phyloP scores from a whole-genome alignment of 345 rosid species.

The Pistacia atlantica region DNA sequence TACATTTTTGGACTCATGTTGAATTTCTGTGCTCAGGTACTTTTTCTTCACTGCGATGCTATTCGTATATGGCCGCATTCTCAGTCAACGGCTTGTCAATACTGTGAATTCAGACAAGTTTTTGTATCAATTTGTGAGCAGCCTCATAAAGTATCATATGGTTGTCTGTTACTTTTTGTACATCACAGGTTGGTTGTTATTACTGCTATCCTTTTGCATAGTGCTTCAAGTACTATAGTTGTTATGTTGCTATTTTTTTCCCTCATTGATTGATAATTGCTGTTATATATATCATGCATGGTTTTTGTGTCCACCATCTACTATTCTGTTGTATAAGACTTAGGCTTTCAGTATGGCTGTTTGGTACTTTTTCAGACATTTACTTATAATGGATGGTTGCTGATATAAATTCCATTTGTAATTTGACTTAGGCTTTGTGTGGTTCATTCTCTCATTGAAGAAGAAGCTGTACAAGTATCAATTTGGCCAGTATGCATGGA shows the following conservation, averaged over 20 bases:
- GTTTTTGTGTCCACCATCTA: background rate
- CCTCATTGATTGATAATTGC: background rate
- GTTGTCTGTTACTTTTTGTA: constrained; percentile 83
- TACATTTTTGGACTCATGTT: constrained; percentile 12
- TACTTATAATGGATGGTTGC: background rate
- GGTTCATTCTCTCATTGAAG: constrained; percentile 96
- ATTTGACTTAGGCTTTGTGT: constrained; percentile 77
- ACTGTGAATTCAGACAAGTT: constrained; percentile 81
- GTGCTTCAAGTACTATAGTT: constrained; percentile 7
- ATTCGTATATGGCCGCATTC: constrained; percentile 92
- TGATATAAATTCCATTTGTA: background rate
- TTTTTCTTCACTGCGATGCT: constrained; percentile 98
- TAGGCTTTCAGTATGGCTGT: background rate
- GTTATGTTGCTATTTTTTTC: background rate
- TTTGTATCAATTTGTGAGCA: constrained; percentile 74
- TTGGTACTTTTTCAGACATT: background rate
- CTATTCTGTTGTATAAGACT: background rate
- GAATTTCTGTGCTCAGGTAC: constrained; percentile 57
- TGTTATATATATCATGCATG: background rate
- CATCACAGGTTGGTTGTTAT: constrained; percentile 68
- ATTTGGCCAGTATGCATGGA: constrained; percentile 99
- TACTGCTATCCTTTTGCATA: constrained; percentile 6
- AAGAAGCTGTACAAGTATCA: constrained; percentile 99
- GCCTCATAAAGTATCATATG: constrained; percentile 89
- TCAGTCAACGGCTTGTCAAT: constrained; percentile 90